Percentiles rank a stretch among this genome's conserved stretches.
Evolutionary conservation across 192 early-diverging fungal genomes (phyloP).

Genomic region (Coemansia sp.): DNA sequence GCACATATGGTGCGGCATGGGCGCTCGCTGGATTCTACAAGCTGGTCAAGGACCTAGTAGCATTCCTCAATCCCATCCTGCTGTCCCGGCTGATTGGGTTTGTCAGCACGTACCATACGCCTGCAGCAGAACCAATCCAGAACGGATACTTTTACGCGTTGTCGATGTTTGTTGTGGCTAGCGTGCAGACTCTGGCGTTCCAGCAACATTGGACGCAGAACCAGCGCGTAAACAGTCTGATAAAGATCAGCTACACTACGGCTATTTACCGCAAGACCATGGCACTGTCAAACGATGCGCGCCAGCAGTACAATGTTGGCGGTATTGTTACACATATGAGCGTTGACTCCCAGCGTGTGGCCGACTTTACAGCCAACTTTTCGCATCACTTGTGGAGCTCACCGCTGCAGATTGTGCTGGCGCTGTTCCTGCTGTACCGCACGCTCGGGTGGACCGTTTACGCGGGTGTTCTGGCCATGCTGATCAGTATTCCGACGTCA

Average conservation of each 20-base stretch:
- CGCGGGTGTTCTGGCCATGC: conserved; percentile 83
- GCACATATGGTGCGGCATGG: conserved; percentile 71
- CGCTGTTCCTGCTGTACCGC: conserved; percentile 76
- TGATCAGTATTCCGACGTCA: conserved; percentile 85
- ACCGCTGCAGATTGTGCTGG: conserved; percentile 79
- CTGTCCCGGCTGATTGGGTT: conserved; percentile 73
- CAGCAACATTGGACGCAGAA: conserved; percentile 94
- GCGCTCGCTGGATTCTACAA: conserved; percentile 80
- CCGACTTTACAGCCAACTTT: conserved; percentile 68
- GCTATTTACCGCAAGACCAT: conserved; percentile 91
- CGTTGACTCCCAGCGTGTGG: conserved; percentile 70
- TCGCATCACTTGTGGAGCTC: conserved; percentile 80
- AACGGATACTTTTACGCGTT: conserved; percentile 80
- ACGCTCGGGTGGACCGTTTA: conserved; percentile 83
- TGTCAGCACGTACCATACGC: conserved; percentile 61
- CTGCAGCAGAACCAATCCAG: conserved; percentile 63
- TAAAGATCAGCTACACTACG: conserved; percentile 77
- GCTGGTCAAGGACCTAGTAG: conserved; percentile 72
- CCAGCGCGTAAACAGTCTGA: conserved; percentile 77
- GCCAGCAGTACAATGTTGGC: conserved; percentile 83
- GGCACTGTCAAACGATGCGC: conserved; percentile 74
- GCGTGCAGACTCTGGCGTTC: conserved; percentile 79
- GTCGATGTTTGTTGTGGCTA: conserved; percentile 79
- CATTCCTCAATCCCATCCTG: conserved; percentile 84
- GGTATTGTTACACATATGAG: conserved; percentile 78